These are phyloP conservation scores for Ustulina deusta DNA, from an alignment of 2,329 filamentous ascomycete genomes.

Conservation along the genomic window DNA sequence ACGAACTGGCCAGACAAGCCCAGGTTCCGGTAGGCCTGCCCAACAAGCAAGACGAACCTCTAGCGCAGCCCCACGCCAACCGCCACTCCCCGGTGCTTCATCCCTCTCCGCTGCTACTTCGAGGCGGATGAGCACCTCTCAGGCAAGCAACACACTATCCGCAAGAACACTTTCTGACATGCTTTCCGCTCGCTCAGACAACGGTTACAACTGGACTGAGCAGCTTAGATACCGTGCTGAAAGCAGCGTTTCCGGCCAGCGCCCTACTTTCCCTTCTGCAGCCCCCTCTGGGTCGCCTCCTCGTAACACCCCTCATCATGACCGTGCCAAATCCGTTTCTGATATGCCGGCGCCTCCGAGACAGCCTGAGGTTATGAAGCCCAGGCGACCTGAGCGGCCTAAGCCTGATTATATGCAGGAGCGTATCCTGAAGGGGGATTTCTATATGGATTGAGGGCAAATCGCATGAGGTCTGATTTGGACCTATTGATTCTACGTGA, in stretches of 20 bases:
- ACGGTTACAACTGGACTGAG: conserved; percentile 97
- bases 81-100: conserved; percentile 55
- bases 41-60: conserved; percentile 46
- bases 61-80: conserved; percentile 44
- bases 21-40: conserved; percentile 71
- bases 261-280: conserved; percentile 66
- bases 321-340: conserved; percentile 77
- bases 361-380: conserved; percentile 61
- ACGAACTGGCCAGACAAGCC: conserved; percentile 69
- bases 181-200: conserved; percentile 75
- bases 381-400: conserved; percentile 61
- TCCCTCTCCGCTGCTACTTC: conserved; percentile 50
- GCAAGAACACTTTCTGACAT: conserved; percentile 74
- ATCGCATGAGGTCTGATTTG: background rate
- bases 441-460: conserved; percentile 86
- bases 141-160: conserved; percentile 71
- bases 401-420: conserved; percentile 97
- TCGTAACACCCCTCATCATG: conserved; percentile 62
- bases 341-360: conserved; percentile 70
- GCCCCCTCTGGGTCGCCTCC: conserved; percentile 57
- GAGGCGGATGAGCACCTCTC: conserved; percentile 55
- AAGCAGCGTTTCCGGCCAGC: conserved; percentile 73
- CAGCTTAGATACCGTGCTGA: conserved; percentile 93
- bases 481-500: conserved; percentile 6
- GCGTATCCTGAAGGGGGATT: conserved; percentile 96